A percentile compares a stretch with the other conserved stretches of the same genome.
phyloP scores from a whole-genome alignment of 2,329 filamentous ascomycete species.

The Penicillium sp. region DNA sequence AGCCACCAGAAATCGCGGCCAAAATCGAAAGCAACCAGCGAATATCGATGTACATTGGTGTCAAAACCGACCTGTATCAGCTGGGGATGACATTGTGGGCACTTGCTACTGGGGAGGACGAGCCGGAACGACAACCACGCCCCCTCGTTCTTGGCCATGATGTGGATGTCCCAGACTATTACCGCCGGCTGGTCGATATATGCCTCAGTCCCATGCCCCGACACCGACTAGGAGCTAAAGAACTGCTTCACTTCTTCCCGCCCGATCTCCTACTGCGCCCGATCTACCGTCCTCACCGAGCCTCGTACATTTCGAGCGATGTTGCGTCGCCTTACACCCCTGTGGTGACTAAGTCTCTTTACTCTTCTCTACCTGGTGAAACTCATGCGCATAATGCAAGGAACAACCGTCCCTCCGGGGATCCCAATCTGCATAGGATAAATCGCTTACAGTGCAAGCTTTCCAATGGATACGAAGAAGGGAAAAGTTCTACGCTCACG shows the following conservation, averaged over 20 bases:
- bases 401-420: neutral
- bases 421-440: slow-evolving; percentile 1
- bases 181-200: slow-evolving; percentile 64
- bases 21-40: slow-evolving; percentile 84
- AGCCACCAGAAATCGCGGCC: slow-evolving; percentile 81
- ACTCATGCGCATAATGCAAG: neutral
- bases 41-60: slow-evolving; percentile 94
- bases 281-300: slow-evolving; percentile 1
- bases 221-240: slow-evolving; percentile 64
- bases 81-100: slow-evolving; percentile 97
- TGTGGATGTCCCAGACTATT: slow-evolving; percentile 65
- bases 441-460: slow-evolving; percentile 8
- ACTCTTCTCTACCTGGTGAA: too few species aligned
- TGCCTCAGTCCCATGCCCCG: slow-evolving; percentile 73
- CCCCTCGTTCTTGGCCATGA: slow-evolving; percentile 59
- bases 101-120: slow-evolving; percentile 77
- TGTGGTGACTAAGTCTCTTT: too few species aligned
- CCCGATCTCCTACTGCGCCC: slow-evolving; percentile 12
- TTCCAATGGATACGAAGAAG: slow-evolving; percentile 10
- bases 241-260: slow-evolving; percentile 66
- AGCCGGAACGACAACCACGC: slow-evolving; percentile 72
- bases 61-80: slow-evolving; percentile 95
- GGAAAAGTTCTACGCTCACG: slow-evolving; percentile 17
- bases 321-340: too few species aligned
- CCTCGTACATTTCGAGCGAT: too few species aligned